A percentile compares a stretch with the other conserved stretches of the same genome.
These are phyloP conservation scores for Sclerotinia subarctica DNA, from an alignment of 2,329 filamentous ascomycete genomes.

Conservation along the genomic window DNA sequence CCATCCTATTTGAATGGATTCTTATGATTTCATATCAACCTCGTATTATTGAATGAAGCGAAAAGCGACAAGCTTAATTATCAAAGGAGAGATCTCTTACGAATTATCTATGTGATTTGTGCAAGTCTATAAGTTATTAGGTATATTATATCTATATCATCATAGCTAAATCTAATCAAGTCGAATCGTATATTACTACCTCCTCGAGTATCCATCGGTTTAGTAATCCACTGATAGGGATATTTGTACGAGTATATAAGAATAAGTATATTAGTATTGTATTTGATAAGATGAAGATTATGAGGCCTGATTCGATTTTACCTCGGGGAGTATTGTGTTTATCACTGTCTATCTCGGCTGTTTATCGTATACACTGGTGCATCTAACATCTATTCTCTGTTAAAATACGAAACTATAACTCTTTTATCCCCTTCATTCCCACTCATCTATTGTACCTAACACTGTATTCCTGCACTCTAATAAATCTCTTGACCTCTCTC, in stretches of 20 bases:
- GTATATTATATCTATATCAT: not conserved
- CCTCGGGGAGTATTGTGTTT: no score
- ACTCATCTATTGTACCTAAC: no score
- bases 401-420: no score
- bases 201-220: not conserved
- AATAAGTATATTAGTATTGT: no score
- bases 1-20: slow-evolving; percentile 11
- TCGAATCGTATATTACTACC: not conserved
- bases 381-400: no score
- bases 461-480: no score
- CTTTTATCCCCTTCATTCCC: no score
- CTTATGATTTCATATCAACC: slow-evolving; percentile 11
- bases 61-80: not conserved
- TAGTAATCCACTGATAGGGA: not conserved
- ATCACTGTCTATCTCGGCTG: no score
- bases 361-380: no score
- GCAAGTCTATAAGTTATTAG: not conserved
- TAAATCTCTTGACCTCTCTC: no score
- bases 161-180: not conserved
- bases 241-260: no score
- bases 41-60: slow-evolving; percentile 5
- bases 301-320: no score
- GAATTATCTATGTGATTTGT: slow-evolving; percentile 9
- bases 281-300: not conserved
- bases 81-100: not conserved